Conservation (phyloP, 352 stramenopile genomes). For the Phytophthora multivora region DNA sequence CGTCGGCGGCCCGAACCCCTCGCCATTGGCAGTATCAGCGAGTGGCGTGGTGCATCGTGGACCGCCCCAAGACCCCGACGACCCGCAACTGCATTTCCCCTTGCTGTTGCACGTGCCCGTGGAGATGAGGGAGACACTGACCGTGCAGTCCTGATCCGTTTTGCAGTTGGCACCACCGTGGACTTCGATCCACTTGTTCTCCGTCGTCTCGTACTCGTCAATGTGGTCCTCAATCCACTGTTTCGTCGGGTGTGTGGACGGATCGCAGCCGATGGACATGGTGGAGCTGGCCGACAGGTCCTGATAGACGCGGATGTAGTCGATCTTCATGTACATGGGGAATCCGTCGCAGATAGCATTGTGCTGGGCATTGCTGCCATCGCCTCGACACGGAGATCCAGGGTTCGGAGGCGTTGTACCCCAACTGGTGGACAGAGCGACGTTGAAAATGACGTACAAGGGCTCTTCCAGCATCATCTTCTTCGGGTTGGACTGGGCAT, state of each 20-base stretch:
- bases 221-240: constrained; percentile 60
- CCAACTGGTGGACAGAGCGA: constrained; percentile 61
- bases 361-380: constrained; percentile 28
- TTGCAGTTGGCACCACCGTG: constrained; percentile 47
- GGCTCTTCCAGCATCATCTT: constrained; percentile 71
- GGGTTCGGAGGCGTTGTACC: constrained; percentile 48
- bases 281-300: constrained; percentile 40
- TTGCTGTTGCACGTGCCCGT: constrained; percentile 42
- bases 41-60: constrained; percentile 49
- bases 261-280: constrained; percentile 62
- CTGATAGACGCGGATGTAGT: constrained; percentile 67
- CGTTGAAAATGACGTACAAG: constrained; percentile 77
- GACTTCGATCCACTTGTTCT: constrained; percentile 53
- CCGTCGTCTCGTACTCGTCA: constrained; percentile 46
- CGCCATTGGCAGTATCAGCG: constrained; percentile 19
- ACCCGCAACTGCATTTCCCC: constrained; percentile 35
- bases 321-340: constrained; percentile 64
- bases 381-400: constrained; percentile 36
- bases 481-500: constrained; percentile 37
- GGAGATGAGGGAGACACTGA: constrained; percentile 34
- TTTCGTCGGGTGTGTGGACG: constrained; percentile 51
- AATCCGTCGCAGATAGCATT: constrained; percentile 60
- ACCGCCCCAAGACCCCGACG: constrained; percentile 43
- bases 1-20: constrained; percentile 51
- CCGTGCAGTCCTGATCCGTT: constrained; percentile 47